Conservation (phyloP, 2,329 filamentous ascomycete genomes). For the Claviceps capensis region DNA sequence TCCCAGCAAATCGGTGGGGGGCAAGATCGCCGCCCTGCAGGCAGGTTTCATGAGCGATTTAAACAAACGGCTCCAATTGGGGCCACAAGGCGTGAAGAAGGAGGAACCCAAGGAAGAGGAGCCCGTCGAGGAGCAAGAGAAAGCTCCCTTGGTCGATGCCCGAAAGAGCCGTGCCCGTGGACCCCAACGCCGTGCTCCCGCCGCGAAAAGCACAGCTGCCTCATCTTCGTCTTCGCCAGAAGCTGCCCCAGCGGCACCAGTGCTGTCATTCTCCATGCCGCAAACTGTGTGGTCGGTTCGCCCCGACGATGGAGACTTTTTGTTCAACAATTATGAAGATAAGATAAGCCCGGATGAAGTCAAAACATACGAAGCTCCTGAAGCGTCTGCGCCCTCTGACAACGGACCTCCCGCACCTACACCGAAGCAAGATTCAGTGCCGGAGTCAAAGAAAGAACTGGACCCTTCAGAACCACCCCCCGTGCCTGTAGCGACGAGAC, state of each 20-base stretch:
- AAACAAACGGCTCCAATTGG: slow-evolving; percentile 76
- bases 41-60: slow-evolving; percentile 87
- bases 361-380: slow-evolving; percentile 2
- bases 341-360: slow-evolving; percentile 5
- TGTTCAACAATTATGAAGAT: slow-evolving; percentile 11
- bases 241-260: slow-evolving; percentile 14
- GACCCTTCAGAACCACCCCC: background rate
- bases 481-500: background rate
- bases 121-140: slow-evolving; percentile 45
- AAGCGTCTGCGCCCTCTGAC: background rate
- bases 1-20: slow-evolving; percentile 57
- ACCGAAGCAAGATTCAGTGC: slow-evolving; percentile 1
- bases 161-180: slow-evolving; percentile 83
- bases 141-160: slow-evolving; percentile 73
- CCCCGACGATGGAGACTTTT: slow-evolving; percentile 31
- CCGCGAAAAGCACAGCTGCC: slow-evolving; percentile 29
- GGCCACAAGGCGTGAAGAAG: slow-evolving; percentile 68
- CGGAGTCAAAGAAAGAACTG: background rate
- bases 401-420: background rate
- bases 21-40: slow-evolving; percentile 84
- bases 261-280: slow-evolving; percentile 32
- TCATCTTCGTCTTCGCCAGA: slow-evolving; percentile 16
- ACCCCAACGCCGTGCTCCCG: slow-evolving; percentile 61
- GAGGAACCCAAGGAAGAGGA: slow-evolving; percentile 50
- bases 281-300: slow-evolving; percentile 39